phyloP scores from a whole-genome alignment of 2,329 filamentous ascomycete genomes.

The Colletotrichum sp. region DNA sequence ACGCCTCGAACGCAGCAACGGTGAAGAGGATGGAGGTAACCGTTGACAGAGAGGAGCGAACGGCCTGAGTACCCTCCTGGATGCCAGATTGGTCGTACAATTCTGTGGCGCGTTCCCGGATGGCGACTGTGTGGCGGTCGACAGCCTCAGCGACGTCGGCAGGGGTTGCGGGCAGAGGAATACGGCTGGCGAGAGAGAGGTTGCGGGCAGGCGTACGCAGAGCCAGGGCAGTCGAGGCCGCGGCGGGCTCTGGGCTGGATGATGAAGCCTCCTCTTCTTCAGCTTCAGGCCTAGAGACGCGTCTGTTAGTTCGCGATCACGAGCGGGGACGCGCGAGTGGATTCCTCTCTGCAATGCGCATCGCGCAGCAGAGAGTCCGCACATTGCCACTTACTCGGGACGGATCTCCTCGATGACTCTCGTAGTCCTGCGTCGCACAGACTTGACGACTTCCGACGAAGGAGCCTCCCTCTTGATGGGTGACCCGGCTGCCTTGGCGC shows the following conservation, averaged over 20 bases:
- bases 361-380: neutral
- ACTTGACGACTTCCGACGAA: conserved; percentile 46
- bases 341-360: neutral
- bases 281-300: neutral
- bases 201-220: conserved; percentile 54
- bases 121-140: conserved; percentile 70
- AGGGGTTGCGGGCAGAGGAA: conserved; percentile 81
- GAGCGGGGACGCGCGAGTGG: neutral
- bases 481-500: conserved; percentile 62
- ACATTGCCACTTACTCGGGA: conserved; percentile 44
- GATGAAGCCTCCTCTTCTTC: neutral
- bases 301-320: conserved; percentile 10
- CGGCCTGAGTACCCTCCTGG: conserved; percentile 65
- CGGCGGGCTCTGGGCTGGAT: conserved; percentile 29
- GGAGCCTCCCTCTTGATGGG: conserved; percentile 63
- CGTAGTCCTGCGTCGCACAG: conserved; percentile 48
- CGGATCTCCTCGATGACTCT: conserved; percentile 50
- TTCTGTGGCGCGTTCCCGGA: conserved; percentile 70
- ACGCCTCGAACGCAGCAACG: conserved; percentile 73
- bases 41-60: conserved; percentile 75
- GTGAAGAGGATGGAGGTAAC: conserved; percentile 74
- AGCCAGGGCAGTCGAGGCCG: conserved; percentile 49
- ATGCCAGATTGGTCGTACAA: conserved; percentile 71
- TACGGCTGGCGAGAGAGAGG: conserved; percentile 60
- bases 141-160: conserved; percentile 78